Conservation (phyloP, 23 red algal species). For the Gracilaria domingensis region DNA sequence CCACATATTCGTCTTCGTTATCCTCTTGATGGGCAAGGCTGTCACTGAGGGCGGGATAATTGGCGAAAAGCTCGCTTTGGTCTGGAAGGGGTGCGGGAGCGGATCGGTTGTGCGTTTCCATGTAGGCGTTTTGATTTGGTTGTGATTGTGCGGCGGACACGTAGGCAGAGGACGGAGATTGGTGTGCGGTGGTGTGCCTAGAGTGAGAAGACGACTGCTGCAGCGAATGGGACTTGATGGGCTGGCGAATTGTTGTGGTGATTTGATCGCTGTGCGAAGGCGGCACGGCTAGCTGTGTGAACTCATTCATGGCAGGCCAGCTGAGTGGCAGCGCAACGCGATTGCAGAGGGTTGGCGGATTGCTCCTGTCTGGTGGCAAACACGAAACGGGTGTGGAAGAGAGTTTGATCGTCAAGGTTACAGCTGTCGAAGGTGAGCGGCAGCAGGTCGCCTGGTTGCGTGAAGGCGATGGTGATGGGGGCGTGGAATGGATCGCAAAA, state of each 20-base stretch:
- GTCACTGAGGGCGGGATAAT: not conserved
- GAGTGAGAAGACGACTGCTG: not conserved
- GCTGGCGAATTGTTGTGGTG: not conserved
- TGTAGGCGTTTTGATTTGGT: not conserved
- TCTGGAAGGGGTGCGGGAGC: not conserved
- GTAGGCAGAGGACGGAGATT: not conserved
- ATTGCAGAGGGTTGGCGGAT: not conserved
- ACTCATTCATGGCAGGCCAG: not conserved
- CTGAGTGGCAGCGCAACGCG: not conserved
- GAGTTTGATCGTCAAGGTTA: not conserved
- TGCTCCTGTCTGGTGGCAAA: slow-evolving; percentile 33
- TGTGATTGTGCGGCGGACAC: slow-evolving; percentile 1
- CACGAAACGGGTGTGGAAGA: slow-evolving; percentile 45
- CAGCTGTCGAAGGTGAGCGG: not conserved
- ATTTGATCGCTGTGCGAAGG: not conserved
- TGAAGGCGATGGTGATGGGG: slow-evolving; percentile 30
- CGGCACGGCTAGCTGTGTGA: not conserved
- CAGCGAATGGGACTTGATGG: not conserved
- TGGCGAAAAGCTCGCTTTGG: not conserved
- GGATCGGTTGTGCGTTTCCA: not conserved
- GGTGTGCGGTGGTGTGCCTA: not conserved
- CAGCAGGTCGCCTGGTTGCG: not conserved
- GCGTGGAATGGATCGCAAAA: slow-evolving; percentile 55
- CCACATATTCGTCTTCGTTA: slow-evolving; percentile 41
- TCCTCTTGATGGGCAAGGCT: not conserved